Evolutionary conservation across 164 flowering plant species (phyloP), one percentile per base, ranked within the genome.

Genomic region (Macadamia tetraphylla): DNA sequence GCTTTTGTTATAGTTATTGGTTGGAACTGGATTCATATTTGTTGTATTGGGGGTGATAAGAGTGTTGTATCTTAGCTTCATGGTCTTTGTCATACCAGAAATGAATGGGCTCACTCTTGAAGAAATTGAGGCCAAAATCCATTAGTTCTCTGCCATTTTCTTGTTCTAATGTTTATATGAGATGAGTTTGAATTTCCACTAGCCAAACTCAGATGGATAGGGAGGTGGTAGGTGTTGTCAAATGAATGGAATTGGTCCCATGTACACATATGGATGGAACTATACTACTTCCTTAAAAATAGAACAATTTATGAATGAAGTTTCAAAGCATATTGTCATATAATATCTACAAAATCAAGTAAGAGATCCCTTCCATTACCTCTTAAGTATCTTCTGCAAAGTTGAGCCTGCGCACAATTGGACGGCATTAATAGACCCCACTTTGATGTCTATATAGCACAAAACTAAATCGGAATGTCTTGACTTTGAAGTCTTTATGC

Each of bases 31-130:
- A 76, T 35, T 80, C 18, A 72, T 94, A 69, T 94, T 94, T 75
- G 89, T 79, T 63, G 69, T 71, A 52, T 94, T 94, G 72, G 94
- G 97, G 58, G 93, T 73, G 53, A 86, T 94, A 67, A 85, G 94
- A 2, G 66, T 94, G 14, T 3, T 82, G 48, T 77, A 97, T 29
- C 86, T 91, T 11, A 2, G 88, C 29, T 94, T 91, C 85, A 94
- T 90, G 73, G 87, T 70, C 82, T 88, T 89, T 70, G 57, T 86
- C 3, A 78, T 94, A 49, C 98, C 98, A 12, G 98, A 94, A 77
- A 94, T 97, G 9, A 91, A 88, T 65, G 98, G 98, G 31, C 92
- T 94, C n/a, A 88, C 80, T 48, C 85, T 94, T n/a, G 98, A 94
- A 84, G 98, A 94, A 73, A 94, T 94, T 29, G 98, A 94, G 70